These are phyloP conservation scores for Colletotrichum euphorbiae DNA, from an alignment of 2,329 filamentous ascomycete genomes.

Conservation along the genomic window DNA sequence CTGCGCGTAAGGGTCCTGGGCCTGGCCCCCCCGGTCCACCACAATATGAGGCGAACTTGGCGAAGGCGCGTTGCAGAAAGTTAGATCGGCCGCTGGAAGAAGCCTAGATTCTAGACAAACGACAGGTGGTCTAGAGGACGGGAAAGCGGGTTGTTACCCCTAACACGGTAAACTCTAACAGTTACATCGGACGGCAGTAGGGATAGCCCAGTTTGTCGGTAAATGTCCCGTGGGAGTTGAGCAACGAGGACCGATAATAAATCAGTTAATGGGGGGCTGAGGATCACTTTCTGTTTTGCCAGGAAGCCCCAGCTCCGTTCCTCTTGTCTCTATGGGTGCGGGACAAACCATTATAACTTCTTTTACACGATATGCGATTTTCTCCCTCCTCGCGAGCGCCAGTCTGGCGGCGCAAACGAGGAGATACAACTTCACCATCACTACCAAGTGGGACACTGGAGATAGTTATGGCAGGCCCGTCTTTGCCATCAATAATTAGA, in stretches of 20 bases:
- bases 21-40: background rate
- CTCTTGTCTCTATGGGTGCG: background rate
- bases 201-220: background rate
- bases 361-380: background rate
- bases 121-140: background rate
- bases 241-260: background rate
- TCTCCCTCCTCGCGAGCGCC: conserved; percentile 17
- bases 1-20: background rate
- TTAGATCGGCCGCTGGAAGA: background rate
- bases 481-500: conserved; percentile 35
- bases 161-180: conserved; percentile 23
- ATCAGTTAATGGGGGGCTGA: background rate
- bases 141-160: conserved; percentile 14
- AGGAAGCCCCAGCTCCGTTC: background rate
- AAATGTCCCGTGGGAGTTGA: background rate
- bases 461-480: conserved; percentile 31
- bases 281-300: background rate
- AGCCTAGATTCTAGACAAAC: background rate
- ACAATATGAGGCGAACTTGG: no score
- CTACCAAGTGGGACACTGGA: conserved; percentile 27
- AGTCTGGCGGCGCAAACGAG: conserved; percentile 28
- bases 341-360: conserved; percentile 15
- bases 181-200: background rate
- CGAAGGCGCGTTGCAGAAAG: background rate
- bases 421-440: conserved; percentile 34